Conservation (phyloP, 257 asterid genomes). For the Penstemon davidsonii region DNA sequence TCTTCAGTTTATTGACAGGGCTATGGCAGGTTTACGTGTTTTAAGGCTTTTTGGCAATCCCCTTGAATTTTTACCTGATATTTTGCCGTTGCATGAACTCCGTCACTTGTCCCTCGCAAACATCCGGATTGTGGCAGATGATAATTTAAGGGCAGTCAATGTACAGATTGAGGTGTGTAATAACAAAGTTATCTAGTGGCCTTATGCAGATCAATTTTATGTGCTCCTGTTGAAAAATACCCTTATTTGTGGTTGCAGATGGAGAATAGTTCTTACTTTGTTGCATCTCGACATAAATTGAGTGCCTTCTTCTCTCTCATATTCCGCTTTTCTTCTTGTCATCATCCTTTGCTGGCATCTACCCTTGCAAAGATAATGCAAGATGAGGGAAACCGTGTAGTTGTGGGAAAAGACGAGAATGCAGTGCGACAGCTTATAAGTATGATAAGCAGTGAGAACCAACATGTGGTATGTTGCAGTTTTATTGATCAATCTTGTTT, state of each 20-base stretch:
- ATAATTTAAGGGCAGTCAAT: conserved; percentile 74
- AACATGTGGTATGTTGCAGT: conserved; percentile 79
- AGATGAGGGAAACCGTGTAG: conserved; percentile 87
- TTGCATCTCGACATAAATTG: conserved; percentile 91
- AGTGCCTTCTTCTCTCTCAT: conserved; percentile 98
- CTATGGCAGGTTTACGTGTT: conserved; percentile 84
- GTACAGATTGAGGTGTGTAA: conserved; percentile 91
- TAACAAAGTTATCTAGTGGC: conserved; percentile 26
- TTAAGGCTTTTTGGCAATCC: conserved; percentile 96
- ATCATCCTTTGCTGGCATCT: conserved; percentile 97
- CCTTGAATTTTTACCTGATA: conserved; percentile 95
- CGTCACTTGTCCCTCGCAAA: conserved; percentile 98
- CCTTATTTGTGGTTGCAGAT: conserved; percentile 55
- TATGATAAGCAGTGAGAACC: conserved; percentile 97
- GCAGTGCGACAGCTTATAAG: conserved; percentile 98
- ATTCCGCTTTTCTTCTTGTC: conserved; percentile 99
- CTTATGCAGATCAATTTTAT: conserved; percentile 26
- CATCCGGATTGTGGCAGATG: conserved; percentile 91
- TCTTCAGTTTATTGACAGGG: conserved; percentile 66
- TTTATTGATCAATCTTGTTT: conserved; percentile 18
- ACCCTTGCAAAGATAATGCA: conserved; percentile 98
- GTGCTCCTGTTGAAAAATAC: conserved; percentile 28
- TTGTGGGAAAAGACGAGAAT: conserved; percentile 95
- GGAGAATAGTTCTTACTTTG: conserved; percentile 96
- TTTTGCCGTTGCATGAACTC: conserved; percentile 81